Base-by-base conservation (phyloP, 1,139 yeast species). In the Protomyces inouyei region DNA sequence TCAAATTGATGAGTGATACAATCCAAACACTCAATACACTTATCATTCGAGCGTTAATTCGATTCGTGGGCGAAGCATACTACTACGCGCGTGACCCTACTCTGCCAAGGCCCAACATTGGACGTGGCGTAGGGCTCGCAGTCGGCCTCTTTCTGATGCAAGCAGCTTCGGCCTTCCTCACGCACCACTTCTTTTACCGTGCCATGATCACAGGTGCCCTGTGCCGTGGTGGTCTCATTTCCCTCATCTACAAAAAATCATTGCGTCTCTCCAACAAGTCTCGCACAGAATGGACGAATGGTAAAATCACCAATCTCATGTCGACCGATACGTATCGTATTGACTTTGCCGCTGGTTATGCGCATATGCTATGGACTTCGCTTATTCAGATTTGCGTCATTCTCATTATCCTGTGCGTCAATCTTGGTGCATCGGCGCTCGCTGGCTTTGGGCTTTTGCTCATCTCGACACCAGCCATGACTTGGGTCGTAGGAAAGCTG, bases 261-360 rank as follows among this genome's bases (percentile, higher is more conserved):
- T 81, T 88, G 69, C 78, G 74, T 60, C 80, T 90, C 14, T 82
- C 83, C 68, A 82, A 84, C n/a, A 78, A 79, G 65, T 82, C 93
- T 1, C 80, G 82, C 64, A 82, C 83, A 70, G 77, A 79, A 66
- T 88, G 76, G 72, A 83, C 95, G 0, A 78, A 83, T 28, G 88
- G 95, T 66, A 83, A 82, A 68, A 80, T 90, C 65, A 88, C 95
- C 1, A 85, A 88, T 14, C 75, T 88, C 72, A 81, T 89, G 75
- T 86, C 93, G 14, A 85, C 95, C 1, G 96, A 89, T 73, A 79
- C 90, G 65, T 83, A 92, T 35, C 82, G 96, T 71, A 81, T 90
- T 51, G 96, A 89, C 72, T 82, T 88, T 72, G 93, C 95, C 3
- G 73, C 85, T 40, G 83, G 85, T 8, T 87, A 86, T 75, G 86